phyloP scores from a whole-genome alignment of 2,329 filamentous ascomycete species.

The Neofusicoccum laricinum region DNA sequence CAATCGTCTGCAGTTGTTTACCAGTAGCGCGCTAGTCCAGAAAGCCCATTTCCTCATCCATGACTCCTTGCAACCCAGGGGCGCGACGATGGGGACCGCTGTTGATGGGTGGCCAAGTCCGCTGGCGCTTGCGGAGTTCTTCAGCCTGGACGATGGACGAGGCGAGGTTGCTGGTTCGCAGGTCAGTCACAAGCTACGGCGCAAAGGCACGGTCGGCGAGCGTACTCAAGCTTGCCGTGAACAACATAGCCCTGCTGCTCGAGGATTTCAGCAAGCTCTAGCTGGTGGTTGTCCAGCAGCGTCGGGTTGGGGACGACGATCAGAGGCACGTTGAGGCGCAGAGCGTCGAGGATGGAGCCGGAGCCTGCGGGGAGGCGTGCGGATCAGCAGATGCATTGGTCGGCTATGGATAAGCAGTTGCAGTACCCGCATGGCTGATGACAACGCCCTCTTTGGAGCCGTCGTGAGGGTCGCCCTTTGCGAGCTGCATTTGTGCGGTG shows the following conservation, averaged over 20 bases:
- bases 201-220: neutral
- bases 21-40: conserved; percentile 40
- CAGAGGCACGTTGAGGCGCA: conserved; percentile 71
- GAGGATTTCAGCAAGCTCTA: conserved; percentile 77
- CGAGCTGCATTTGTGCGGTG: conserved; percentile 55
- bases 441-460: conserved; percentile 63
- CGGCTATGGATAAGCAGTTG: neutral
- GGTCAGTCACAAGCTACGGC: neutral
- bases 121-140: conserved; percentile 40
- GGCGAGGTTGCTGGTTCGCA: conserved; percentile 42
- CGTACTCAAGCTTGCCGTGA: conserved; percentile 65
- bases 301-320: conserved; percentile 83
- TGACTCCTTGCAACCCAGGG: conserved; percentile 48
- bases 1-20: no score
- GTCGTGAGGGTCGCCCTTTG: conserved; percentile 42
- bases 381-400: neutral
- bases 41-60: conserved; percentile 58
- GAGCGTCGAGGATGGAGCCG: conserved; percentile 81
- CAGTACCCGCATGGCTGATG: conserved; percentile 83
- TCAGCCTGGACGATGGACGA: conserved; percentile 50
- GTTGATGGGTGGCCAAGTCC: conserved; percentile 51
- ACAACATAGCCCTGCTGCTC: conserved; percentile 72
- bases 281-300: conserved; percentile 87
- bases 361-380: conserved; percentile 59
- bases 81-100: conserved; percentile 42